phyloP scores from a whole-genome alignment of 768 basidiomycete species.

The Lactarius deliciosus region DNA sequence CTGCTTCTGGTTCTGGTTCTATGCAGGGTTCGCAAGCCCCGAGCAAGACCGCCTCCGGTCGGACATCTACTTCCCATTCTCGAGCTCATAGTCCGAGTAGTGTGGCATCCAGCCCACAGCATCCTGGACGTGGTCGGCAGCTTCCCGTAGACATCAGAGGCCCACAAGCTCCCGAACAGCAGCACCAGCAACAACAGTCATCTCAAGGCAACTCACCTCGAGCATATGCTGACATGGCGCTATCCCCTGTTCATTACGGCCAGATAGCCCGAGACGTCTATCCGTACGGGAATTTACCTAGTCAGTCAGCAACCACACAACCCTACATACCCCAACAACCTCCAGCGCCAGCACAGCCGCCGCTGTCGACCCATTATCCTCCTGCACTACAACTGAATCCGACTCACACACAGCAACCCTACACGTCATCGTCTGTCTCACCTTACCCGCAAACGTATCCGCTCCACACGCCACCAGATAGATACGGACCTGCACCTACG shows the following conservation, averaged over 20 bases:
- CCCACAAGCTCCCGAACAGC: slow-evolving; percentile 15
- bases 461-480: slow-evolving; percentile 26
- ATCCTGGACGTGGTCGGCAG: slow-evolving; percentile 23
- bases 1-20: slow-evolving; percentile 37
- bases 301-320: slow-evolving; percentile 15
- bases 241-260: slow-evolving; percentile 27
- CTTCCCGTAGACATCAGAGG: slow-evolving; percentile 14
- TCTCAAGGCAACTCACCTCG: slow-evolving; percentile 26
- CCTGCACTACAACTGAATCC: slow-evolving; percentile 26
- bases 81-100: slow-evolving; percentile 47
- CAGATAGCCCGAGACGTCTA: slow-evolving; percentile 25
- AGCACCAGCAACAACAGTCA: slow-evolving; percentile 5
- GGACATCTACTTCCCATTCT: slow-evolving; percentile 44
- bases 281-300: slow-evolving; percentile 21
- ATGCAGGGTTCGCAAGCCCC: slow-evolving; percentile 39
- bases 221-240: slow-evolving; percentile 19
- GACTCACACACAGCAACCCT: slow-evolving; percentile 24
- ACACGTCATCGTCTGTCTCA: slow-evolving; percentile 29
- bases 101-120: slow-evolving; percentile 50
- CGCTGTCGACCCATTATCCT: slow-evolving; percentile 17
- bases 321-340: slow-evolving; percentile 9
- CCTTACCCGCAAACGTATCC: slow-evolving; percentile 29
- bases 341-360: slow-evolving; percentile 6
- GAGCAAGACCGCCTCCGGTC: slow-evolving; percentile 40
- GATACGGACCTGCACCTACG: slow-evolving; percentile 22